Conservation (phyloP, 257 asterid species). For the Solanum chmielewskii region DNA sequence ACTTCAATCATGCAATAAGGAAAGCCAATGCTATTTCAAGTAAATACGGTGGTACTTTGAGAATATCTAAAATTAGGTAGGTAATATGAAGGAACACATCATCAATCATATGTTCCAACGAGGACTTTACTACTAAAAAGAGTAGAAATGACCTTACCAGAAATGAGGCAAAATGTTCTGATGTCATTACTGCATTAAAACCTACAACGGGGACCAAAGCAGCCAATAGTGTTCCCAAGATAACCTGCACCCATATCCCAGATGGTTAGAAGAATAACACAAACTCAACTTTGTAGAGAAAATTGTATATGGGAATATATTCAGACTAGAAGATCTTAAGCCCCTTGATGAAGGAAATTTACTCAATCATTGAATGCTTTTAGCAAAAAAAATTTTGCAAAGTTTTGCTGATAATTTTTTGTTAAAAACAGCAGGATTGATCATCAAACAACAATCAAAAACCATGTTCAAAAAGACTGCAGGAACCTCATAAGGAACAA, state of each 20-base stretch:
- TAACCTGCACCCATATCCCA: slow-evolving; percentile 43
- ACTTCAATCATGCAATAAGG: not conserved
- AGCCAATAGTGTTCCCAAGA: slow-evolving; percentile 85
- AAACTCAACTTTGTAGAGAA: not conserved
- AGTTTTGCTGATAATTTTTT: not conserved
- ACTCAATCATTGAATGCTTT: not conserved
- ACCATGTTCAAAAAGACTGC: not conserved
- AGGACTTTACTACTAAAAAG: not conserved
- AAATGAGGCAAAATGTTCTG: slow-evolving; percentile 97
- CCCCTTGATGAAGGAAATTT: not conserved
- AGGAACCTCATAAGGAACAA: not conserved
- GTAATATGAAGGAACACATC: not conserved
- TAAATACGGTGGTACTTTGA: not conserved
- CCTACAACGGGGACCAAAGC: slow-evolving; percentile 98
- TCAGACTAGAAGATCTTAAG: not conserved
- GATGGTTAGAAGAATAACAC: not conserved
- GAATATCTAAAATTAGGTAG: not conserved
- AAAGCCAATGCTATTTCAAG: not conserved
- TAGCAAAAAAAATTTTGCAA: not conserved
- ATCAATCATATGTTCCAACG: not conserved
- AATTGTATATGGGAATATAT: not conserved
- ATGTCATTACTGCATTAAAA: slow-evolving; percentile 95
- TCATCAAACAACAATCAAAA: not conserved
- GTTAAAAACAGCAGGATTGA: not conserved
- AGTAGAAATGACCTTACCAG: slow-evolving; percentile 40